Evolutionary conservation across 257 asterid genomes (phyloP).

Genomic region (Solanum boliviense): DNA sequence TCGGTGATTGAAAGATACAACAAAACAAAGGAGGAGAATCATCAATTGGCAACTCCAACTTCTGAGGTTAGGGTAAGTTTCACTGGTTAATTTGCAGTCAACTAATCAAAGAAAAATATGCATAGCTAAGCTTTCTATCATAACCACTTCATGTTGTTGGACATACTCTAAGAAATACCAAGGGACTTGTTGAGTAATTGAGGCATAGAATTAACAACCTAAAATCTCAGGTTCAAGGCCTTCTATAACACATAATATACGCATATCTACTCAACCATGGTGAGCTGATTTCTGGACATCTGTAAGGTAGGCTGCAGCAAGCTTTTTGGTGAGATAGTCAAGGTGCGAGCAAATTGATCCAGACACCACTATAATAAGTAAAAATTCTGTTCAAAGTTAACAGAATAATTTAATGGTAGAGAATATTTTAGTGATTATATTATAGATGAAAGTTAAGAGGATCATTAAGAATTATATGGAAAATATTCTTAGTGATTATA

Average conservation of each 20-base stretch:
- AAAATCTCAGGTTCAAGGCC: neutral
- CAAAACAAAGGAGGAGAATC: conserved; percentile 43
- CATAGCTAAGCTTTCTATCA: neutral
- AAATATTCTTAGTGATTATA: neutral
- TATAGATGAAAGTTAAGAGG: neutral
- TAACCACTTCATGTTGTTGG: neutral
- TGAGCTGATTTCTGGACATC: neutral
- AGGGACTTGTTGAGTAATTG: neutral
- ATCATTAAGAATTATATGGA: neutral
- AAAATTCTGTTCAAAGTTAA: neutral
- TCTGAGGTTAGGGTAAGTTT: conserved; percentile 65
- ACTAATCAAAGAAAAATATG: neutral
- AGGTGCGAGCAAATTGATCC: neutral
- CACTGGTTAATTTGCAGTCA: neutral
- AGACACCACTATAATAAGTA: neutral
- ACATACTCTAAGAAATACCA: neutral
- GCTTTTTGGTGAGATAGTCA: neutral
- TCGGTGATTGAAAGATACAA: conserved; percentile 54
- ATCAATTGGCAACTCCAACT: conserved; percentile 41
- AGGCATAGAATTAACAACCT: neutral
- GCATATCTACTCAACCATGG: neutral
- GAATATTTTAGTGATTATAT: neutral
- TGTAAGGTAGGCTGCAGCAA: neutral
- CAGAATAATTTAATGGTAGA: neutral
- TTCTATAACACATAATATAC: neutral